Percentiles rank a stretch among this genome's conserved stretches.
phyloP scores from a whole-genome alignment of 768 basidiomycete species.

The Auricularia auricula-judae region DNA sequence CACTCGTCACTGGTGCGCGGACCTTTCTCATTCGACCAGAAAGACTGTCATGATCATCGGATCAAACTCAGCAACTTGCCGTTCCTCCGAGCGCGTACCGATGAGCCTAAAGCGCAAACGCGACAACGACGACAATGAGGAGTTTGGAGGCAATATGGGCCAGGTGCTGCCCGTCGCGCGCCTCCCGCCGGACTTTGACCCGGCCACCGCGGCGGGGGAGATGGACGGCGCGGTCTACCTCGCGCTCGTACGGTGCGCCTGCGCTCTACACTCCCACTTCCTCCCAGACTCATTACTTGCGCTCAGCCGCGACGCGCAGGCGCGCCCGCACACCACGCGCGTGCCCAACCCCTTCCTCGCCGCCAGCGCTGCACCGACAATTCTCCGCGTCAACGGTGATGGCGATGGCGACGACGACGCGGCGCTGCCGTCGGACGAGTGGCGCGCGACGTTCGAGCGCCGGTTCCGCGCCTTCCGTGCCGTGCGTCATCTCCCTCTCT shows the following conservation, averaged over 20 bases:
- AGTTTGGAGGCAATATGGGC: conserved; percentile 2
- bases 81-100: no score
- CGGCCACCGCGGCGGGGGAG: conserved; percentile 28
- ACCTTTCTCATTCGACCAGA: no score
- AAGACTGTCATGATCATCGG: no score
- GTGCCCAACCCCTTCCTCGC: conserved; percentile 57
- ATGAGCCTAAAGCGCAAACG: conserved; percentile 41
- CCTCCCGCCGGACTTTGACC: conserved; percentile 57
- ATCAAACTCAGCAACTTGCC: no score
- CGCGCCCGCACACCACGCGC: conserved; percentile 52
- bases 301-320: conserved; percentile 56
- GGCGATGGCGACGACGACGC: conserved; percentile 13
- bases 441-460: conserved; percentile 46
- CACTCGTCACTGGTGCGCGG: no score
- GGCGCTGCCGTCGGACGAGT: conserved; percentile 50
- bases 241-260: conserved; percentile 61
- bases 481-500: conserved; percentile 25
- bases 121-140: conserved; percentile 30
- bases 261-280: neutral
- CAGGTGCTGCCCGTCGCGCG: conserved; percentile 62
- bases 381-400: conserved; percentile 11
- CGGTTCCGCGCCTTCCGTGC: conserved; percentile 58
- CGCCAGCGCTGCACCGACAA: conserved; percentile 8
- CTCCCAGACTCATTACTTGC: conserved; percentile 2
- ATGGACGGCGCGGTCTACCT: conserved; percentile 69